phyloP scores from a whole-genome alignment of 495 filamentous ascomycete genomes.

The Xylaria palmicola region DNA sequence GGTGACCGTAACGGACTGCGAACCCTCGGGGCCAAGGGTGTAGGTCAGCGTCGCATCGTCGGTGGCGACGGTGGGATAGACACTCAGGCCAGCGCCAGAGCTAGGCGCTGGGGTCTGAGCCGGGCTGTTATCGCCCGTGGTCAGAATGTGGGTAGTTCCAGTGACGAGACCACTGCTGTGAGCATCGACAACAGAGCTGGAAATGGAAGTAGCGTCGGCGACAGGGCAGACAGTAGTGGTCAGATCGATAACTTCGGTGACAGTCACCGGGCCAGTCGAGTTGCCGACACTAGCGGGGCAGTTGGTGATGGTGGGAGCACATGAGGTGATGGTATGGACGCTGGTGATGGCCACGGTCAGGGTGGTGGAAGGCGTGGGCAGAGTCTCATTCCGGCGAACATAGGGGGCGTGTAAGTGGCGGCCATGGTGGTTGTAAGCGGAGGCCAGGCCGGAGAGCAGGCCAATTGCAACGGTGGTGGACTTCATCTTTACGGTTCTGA shows the following conservation, averaged over 20 bases:
- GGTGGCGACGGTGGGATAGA: slow-evolving; percentile 20
- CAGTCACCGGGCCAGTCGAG: slow-evolving; percentile 38
- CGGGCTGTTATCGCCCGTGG: slow-evolving; percentile 15
- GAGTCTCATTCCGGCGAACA: slow-evolving; percentile 39
- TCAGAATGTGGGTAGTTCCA: slow-evolving; percentile 31
- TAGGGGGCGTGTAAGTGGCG: slow-evolving; percentile 40
- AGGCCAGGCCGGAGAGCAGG: slow-evolving; percentile 45
- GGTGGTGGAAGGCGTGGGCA: slow-evolving; percentile 34
- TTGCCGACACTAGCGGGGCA: slow-evolving; percentile 54
- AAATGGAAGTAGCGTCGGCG: slow-evolving; percentile 39
- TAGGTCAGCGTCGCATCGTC: slow-evolving; percentile 36
- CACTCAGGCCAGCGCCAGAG: slow-evolving; percentile 16
- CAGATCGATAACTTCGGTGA: slow-evolving; percentile 46
- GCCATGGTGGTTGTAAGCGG: slow-evolving; percentile 40
- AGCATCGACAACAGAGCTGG: slow-evolving; percentile 35
- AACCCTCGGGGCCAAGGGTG: slow-evolving; percentile 39
- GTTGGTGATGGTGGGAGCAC: slow-evolving; percentile 60
- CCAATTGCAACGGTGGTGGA: slow-evolving; percentile 40
- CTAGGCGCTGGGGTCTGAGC: slow-evolving; percentile 20
- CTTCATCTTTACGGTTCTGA: slow-evolving; percentile 45
- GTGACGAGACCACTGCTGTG: slow-evolving; percentile 38
- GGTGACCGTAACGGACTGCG: slow-evolving; percentile 34
- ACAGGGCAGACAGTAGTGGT: slow-evolving; percentile 49
- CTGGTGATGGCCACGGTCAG: slow-evolving; percentile 55
- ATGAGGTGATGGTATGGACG: slow-evolving; percentile 61